Evolutionary conservation across 345 rosid species (phyloP), one percentile per base, ranked within the genome.

Genomic region (Conringia planisiliqua): DNA sequence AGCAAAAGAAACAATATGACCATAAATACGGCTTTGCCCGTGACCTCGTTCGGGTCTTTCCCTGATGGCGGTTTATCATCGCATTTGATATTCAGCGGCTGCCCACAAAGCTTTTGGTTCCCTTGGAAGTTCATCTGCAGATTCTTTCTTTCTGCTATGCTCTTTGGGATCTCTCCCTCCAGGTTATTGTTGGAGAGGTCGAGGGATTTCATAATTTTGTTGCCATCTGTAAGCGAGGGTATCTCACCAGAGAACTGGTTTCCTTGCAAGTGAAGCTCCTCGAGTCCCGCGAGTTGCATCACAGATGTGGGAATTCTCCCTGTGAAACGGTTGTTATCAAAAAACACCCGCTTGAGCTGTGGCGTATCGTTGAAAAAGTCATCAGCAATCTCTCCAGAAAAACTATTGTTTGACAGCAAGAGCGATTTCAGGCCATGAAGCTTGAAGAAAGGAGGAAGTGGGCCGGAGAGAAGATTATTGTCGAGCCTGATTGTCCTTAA

Each of bases 221-320:
- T 29, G 3, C 77, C 79, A 2, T 77, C 48, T 60, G 66, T 79
- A 61, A 86, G 44, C 6, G 81, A 51, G 0, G 94, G 96, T 38
- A 93, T 86, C 26, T 50, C 9, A 32, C 98, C 97, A 1, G 96
- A 81, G 79, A 91, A 89, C 24, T 69, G 83, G 70, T 93, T 91
- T 0, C 71, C 78, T 78, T 93, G 92, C 17, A 91, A 83, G 68
- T 93, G 90, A 44, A 91, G 81, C 68, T 91, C 94, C 38, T 29
- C 71, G 29, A 93, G 82, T 76, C 70, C 66, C 3, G 76, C 62
- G 4, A 90, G 77, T 7, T 75, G 72, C 67, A 79, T 56, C 51
- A 87, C 7, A 0, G 97, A 87, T 0, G 68, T 22, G 0, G 96
- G 98, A 4, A 91, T 84, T 3, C 57, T 58, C 2, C 97, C 98